Conservation (phyloP, 768 basidiomycete genomes). For the Russula vinacea region DNA sequence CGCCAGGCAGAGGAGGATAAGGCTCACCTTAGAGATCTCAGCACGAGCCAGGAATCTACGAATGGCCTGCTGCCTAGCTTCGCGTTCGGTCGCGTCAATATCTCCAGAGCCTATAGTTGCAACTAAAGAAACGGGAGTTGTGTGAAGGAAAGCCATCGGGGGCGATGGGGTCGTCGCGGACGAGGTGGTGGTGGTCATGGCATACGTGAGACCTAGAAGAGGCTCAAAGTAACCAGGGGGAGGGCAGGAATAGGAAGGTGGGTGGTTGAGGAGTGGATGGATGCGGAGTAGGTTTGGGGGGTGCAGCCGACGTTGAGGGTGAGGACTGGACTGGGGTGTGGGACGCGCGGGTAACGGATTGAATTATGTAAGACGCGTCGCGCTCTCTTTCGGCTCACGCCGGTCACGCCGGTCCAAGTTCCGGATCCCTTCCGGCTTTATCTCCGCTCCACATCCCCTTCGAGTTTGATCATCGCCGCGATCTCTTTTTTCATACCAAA, state of each 20-base stretch:
- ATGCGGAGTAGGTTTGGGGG: conserved; percentile 7
- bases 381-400: conserved; percentile 27
- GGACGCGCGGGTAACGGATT: conserved; percentile 28
- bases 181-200: conserved; percentile 77
- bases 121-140: conserved; percentile 39
- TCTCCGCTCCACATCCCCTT: neutral
- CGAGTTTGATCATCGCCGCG: too few relatives aligned
- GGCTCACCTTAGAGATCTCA: conserved; percentile 74
- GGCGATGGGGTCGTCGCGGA: conserved; percentile 82
- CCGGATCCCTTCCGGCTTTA: conserved; percentile 19
- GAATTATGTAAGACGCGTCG: conserved; percentile 32
- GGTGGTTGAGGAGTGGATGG: conserved; percentile 1
- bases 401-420: conserved; percentile 25
- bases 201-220: neutral
- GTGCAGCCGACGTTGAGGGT: conserved; percentile 17
- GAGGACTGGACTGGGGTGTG: conserved; percentile 28
- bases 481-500: neutral
- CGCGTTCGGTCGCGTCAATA: conserved; percentile 46
- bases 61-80: conserved; percentile 63
- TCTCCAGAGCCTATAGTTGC: conserved; percentile 39
- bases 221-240: neutral
- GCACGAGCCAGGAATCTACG: conserved; percentile 77
- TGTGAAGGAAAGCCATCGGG: conserved; percentile 59
- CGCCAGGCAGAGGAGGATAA: conserved; percentile 31
- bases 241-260: neutral